Conservation (phyloP, 2,329 filamentous ascomycete genomes). For the Colletotrichum melonis region DNA sequence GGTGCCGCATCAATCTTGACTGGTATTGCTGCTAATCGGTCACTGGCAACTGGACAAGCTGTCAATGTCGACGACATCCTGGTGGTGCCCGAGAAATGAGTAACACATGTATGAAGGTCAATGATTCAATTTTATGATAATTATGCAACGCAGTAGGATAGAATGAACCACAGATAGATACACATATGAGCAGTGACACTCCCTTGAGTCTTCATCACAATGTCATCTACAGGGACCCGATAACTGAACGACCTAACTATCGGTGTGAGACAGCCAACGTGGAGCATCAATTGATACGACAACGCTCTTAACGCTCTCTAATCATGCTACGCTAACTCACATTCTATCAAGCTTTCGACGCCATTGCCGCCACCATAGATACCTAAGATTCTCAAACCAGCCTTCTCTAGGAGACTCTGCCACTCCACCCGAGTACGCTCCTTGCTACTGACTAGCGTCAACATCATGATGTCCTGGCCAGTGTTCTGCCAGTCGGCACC, state of each 20-base stretch:
- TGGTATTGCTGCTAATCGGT: constrained; percentile 69
- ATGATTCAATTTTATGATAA: neutral
- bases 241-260: no score
- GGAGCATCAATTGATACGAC: no score
- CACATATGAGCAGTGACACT: neutral
- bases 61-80: constrained; percentile 66
- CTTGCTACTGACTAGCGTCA: constrained; percentile 43
- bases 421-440: constrained; percentile 52
- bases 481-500: constrained; percentile 51
- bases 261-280: no score
- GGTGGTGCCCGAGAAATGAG: constrained; percentile 41
- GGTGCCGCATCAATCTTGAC: constrained; percentile 70
- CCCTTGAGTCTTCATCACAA: neutral
- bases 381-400: constrained; percentile 45
- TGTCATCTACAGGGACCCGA: neutral
- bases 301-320: no score
- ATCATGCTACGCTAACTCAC: neutral
- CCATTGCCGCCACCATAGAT: neutral
- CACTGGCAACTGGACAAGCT: constrained; percentile 66
- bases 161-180: neutral
- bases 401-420: constrained; percentile 43
- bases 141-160: neutral
- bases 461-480: constrained; percentile 51
- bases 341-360: neutral
- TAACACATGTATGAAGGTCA: neutral